Base-by-base conservation (phyloP, 768 basidiomycete species). In the Auricularia sp. region DNA sequence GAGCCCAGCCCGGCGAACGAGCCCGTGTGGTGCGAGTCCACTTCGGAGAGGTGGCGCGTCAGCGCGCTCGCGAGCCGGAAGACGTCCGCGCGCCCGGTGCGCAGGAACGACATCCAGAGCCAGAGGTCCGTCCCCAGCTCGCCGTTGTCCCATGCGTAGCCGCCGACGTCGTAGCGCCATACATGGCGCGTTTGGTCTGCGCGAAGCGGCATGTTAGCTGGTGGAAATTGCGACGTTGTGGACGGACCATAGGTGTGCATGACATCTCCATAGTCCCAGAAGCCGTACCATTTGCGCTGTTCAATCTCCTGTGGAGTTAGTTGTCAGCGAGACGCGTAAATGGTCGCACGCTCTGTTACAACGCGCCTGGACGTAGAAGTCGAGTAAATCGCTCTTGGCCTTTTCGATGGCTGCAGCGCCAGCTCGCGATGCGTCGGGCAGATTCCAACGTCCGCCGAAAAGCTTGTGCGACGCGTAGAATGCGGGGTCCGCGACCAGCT, bases 211-310 rank as follows among this genome's bases (percentile, higher is more conserved):
- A 35, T 59, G 56, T 29, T 24, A 21, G 11, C 8, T 14, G 29
- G 21, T 18, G 11, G 1, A n/a, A 6, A 29, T 10, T 59, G 14
- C 34, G 54, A 56, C 29, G 29, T 13, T 18, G 54, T 34, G 29
- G 11, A 34, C 56, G 24, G 21, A 59, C 56, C 56, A 18, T 59
- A 59, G 24, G 56, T 59, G 56, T 59, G 56, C 56, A 59, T 59
- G 18, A 59, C 24, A 35, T 59, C 56, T 7, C 56, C 56, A 59
- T 33, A 59, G 56, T 59, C 34, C 56, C 56, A 59, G 56, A 59
- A 59, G 7, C 56, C 56, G 56, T 59, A 59, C 56, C 56, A 59
- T 33, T 59, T 59, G 56, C 56, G 56, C 56, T 59, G 56, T 18
- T 59, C 56, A 8, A 59, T 24, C 18, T 59, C 56, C 56, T 59